Conservation (phyloP, 768 basidiomycete species). For the Suillus variegatus region DNA sequence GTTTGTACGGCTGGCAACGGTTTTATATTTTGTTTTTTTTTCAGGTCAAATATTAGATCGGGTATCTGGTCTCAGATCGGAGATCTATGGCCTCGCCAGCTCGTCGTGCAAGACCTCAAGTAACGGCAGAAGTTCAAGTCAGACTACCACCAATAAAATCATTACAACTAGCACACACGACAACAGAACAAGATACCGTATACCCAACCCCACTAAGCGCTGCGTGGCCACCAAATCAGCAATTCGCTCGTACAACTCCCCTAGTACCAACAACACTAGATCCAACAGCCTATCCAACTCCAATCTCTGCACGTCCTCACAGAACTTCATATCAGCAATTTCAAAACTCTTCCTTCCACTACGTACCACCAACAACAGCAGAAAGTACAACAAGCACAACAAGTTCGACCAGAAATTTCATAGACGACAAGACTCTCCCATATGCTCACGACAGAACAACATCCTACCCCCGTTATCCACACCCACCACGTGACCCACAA, state of each 20-base stretch:
- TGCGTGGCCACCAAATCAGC: slow-evolving; percentile 16
- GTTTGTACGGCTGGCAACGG: background rate
- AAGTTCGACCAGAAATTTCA: slow-evolving; percentile 20
- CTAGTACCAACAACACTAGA: slow-evolving; percentile 22
- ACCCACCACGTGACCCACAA: background rate
- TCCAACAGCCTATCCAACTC: background rate
- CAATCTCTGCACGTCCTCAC: slow-evolving; percentile 13
- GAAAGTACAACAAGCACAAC: slow-evolving; percentile 21
- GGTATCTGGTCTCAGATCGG: slow-evolving; percentile 25
- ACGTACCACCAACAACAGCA: slow-evolving; percentile 21
- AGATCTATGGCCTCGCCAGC: slow-evolving; percentile 31
- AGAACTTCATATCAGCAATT: slow-evolving; percentile 16
- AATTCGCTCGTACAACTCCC: slow-evolving; percentile 28
- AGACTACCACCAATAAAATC: slow-evolving; percentile 19
- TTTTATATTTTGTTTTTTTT: background rate
- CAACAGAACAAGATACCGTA: slow-evolving; percentile 18
- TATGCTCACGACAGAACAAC: slow-evolving; percentile 20
- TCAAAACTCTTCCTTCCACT: slow-evolving; percentile 15
- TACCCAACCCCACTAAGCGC: slow-evolving; percentile 20
- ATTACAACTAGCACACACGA: slow-evolving; percentile 16
- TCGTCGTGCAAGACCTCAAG: background rate
- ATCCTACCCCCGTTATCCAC: background rate
- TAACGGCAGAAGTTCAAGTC: background rate
- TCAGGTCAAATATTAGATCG: background rate
- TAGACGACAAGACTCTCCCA: slow-evolving; percentile 12